These are phyloP conservation scores for Amylostereum areolatum DNA, from an alignment of 1,284 basidiomycete species.

Conservation along the genomic window DNA sequence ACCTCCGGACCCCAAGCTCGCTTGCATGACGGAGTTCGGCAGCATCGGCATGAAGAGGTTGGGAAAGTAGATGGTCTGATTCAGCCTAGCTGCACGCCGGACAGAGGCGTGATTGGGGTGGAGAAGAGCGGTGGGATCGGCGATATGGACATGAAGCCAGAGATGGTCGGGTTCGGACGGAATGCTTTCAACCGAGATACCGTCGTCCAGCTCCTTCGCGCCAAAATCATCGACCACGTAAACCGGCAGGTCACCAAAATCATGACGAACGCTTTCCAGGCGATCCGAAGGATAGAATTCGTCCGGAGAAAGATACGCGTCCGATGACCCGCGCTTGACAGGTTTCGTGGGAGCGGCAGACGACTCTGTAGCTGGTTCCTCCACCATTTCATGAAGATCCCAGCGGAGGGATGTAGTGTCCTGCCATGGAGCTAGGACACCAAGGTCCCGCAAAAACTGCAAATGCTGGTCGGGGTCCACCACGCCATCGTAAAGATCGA, in stretches of 20 bases:
- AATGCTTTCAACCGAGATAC: conserved; percentile 74
- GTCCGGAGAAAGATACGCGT: conserved; percentile 30
- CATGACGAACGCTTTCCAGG: conserved; percentile 67
- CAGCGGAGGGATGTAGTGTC: conserved; percentile 30
- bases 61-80: conserved; percentile 56
- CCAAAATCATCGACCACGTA: conserved; percentile 85
- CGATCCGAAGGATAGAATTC: conserved; percentile 56
- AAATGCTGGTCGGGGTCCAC: conserved; percentile 40
- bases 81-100: conserved; percentile 44
- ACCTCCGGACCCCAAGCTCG: conserved; percentile 33
- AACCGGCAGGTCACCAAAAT: conserved; percentile 79
- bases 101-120: conserved; percentile 62
- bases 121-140: conserved; percentile 86
- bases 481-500: conserved; percentile 36
- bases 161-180: conserved; percentile 47
- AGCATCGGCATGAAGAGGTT: conserved; percentile 69
- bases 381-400: conserved; percentile 2
- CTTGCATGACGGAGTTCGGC: conserved; percentile 44
- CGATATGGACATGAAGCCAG: conserved; percentile 93
- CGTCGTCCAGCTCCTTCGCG: conserved; percentile 93
- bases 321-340: conserved; percentile 9
- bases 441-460: conserved; percentile 57
- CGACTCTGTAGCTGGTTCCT: conserved; percentile 15
- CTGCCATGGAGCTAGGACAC: conserved; percentile 72
- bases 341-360: conserved; percentile 20